Evolutionary conservation across 345 rosid species (phyloP).

Genomic region (Raphanus raphanistrum): DNA sequence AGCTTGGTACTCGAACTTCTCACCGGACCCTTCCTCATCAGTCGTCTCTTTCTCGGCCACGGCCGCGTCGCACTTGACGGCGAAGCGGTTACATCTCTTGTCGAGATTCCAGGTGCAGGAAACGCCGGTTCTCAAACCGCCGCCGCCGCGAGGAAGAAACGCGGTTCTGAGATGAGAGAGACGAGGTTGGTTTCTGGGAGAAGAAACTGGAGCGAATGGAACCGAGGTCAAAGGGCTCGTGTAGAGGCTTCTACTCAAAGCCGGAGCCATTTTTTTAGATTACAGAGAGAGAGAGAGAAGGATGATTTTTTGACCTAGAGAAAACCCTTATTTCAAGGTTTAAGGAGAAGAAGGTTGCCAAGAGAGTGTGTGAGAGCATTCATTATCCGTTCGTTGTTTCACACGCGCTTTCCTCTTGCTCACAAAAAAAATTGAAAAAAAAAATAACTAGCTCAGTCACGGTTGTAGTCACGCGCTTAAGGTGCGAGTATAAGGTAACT

Average conservation of each 20-base stretch:
- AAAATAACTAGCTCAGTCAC: background rate
- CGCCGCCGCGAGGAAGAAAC: conserved; percentile 46
- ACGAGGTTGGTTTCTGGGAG: conserved; percentile 36
- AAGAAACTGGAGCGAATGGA: conserved; percentile 48
- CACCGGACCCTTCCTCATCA: conserved; percentile 65
- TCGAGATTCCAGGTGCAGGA: conserved; percentile 56
- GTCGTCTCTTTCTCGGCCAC: conserved; percentile 90
- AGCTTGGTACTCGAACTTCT: conserved; percentile 96
- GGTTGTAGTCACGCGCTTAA: background rate
- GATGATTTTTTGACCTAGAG: too few species aligned
- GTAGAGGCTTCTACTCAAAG: conserved; percentile 60
- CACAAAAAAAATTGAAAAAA: background rate
- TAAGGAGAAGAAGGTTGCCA: background rate
- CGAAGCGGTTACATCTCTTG: conserved; percentile 49
- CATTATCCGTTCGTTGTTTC: background rate
- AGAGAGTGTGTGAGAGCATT: background rate
- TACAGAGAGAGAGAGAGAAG: background rate
- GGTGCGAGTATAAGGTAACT: background rate
- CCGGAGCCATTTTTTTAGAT: conserved; percentile 65
- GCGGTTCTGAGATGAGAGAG: conserved; percentile 44
- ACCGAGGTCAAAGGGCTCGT: conserved; percentile 49
- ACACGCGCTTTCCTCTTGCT: background rate
- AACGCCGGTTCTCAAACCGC: conserved; percentile 45
- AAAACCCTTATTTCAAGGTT: background rate
- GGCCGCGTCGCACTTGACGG: conserved; percentile 66